Evolutionary conservation across 257 asterid genomes (phyloP).

Genomic region (Solanum sitiens): DNA sequence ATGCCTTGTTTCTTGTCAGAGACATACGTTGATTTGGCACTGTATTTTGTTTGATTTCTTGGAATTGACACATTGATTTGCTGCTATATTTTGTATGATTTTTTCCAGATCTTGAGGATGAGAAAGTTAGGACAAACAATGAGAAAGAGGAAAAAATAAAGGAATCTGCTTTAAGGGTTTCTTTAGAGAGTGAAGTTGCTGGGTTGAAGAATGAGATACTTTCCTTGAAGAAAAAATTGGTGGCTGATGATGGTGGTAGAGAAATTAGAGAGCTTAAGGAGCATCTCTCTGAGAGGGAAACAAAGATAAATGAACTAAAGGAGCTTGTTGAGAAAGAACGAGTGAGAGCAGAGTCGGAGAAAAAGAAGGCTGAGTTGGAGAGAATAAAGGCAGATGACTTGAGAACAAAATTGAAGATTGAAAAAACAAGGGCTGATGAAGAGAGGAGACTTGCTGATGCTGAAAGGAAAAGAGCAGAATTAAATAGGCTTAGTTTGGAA

Average conservation of each 20-base stretch:
- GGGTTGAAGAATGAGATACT: slow-evolving; percentile 51
- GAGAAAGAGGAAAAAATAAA: slow-evolving; percentile 46
- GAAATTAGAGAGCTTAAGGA: slow-evolving; percentile 21
- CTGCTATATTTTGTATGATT: background rate
- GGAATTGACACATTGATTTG: background rate
- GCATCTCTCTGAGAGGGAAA: slow-evolving; percentile 28
- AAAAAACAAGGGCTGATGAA: slow-evolving; percentile 15
- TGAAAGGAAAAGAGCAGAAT: slow-evolving; percentile 49
- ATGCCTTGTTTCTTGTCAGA: background rate
- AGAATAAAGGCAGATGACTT: slow-evolving; percentile 38
- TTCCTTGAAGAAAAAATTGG: slow-evolving; percentile 33
- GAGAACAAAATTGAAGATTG: slow-evolving; percentile 15
- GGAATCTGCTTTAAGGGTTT: slow-evolving; percentile 35
- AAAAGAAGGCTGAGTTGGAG: slow-evolving; percentile 40
- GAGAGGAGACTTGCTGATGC: slow-evolving; percentile 20
- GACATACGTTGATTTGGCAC: background rate
- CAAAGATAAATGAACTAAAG: slow-evolving; percentile 38
- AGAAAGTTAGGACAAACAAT: slow-evolving; percentile 26
- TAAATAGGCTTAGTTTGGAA: slow-evolving; percentile 27
- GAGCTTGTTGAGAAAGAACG: slow-evolving; percentile 58
- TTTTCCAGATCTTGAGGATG: slow-evolving; percentile 37
- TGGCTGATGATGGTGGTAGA: slow-evolving; percentile 19
- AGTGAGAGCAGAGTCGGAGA: slow-evolving; percentile 17
- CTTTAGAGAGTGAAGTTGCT: slow-evolving; percentile 59
- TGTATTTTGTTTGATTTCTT: background rate